Evolutionary conservation across 2,329 filamentous ascomycete species (phyloP), one percentile per base, ranked within the genome.

Genomic region (Pseudonectria buxi): DNA sequence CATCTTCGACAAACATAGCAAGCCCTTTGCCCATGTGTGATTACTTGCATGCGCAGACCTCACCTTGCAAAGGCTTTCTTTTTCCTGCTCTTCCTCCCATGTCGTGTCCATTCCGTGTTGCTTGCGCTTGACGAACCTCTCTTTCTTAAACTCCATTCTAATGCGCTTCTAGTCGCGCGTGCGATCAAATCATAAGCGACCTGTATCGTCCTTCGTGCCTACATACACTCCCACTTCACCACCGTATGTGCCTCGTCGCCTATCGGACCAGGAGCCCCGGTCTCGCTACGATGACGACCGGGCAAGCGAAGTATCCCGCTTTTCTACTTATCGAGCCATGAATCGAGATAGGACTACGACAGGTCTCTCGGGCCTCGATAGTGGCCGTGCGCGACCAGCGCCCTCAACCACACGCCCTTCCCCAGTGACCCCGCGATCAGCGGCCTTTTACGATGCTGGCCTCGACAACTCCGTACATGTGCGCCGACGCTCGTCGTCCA

Each of bases 231-330:
- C 66, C 13, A 57, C 61, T 6, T 76, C 73, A 2, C 74, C 74
- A 30, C 68, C 74, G 12, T 65, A 63, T 30, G 45, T 73, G 16
- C 57, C 60, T 36, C 69, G 74, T 26, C 72, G 75, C 15, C 61
- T 78, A 26, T 78, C 75, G 3, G 75, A 79, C 35, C 72, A 74
- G 43, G 72, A 76, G 26, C 64, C 60, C 10, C 58, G 57, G 44
- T 53, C 47, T 24, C 43, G 47, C 46, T 59, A 47, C 57, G 68
- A 56, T 48, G 67, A 73, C n/a, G 66, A 70, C 9, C 63, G 65
- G 40, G 51, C 59, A 7, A 58, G 55, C 35, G 59, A 63, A 27
- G 28, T 58, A 11, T 53, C 64, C 16, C 66, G 68, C n/a, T 63
- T 67, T 32, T 49, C 67, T 18, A 60, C 64, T 2, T 70, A 69